Conservation (phyloP, 2,329 filamentous ascomycete species). For the Bipolaris zeicola region DNA sequence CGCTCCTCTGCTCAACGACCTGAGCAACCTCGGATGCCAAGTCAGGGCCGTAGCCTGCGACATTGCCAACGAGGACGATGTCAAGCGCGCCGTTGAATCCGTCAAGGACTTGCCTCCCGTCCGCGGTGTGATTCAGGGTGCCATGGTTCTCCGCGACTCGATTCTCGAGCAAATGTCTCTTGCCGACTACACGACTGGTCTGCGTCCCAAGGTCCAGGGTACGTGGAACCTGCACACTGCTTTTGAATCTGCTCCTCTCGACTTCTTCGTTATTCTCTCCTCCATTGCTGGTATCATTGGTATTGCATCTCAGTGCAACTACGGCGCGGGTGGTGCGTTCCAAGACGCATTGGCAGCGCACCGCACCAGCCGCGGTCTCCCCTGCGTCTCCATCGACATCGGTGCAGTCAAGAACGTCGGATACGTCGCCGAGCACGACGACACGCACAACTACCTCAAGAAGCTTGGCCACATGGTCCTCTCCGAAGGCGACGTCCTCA, state of each 20-base stretch:
- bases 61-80: constrained; percentile 12
- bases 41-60: constrained; percentile 10
- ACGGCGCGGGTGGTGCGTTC: constrained; percentile 52
- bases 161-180: constrained; percentile 21
- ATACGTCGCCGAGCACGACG: constrained; percentile 31
- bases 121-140: not conserved
- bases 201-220: constrained; percentile 24
- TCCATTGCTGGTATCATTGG: constrained; percentile 31
- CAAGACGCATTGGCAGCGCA: constrained; percentile 31
- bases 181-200: constrained; percentile 16
- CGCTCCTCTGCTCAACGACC: constrained; percentile 9
- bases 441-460: not conserved
- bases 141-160: constrained; percentile 21
- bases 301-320: constrained; percentile 51
- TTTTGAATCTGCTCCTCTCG: constrained; percentile 9
- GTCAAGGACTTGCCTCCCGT: not conserved
- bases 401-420: constrained; percentile 55
- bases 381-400: constrained; percentile 56
- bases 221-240: constrained; percentile 31
- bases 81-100: constrained; percentile 19
- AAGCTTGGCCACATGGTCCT: not conserved
- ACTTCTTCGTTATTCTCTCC: constrained; percentile 38
- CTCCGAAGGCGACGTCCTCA: not conserved
- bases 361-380: constrained; percentile 21
- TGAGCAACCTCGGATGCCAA: constrained; percentile 14